These are phyloP conservation scores for Syzygium grande DNA, from an alignment of 345 rosid species.

Conservation along the genomic window DNA sequence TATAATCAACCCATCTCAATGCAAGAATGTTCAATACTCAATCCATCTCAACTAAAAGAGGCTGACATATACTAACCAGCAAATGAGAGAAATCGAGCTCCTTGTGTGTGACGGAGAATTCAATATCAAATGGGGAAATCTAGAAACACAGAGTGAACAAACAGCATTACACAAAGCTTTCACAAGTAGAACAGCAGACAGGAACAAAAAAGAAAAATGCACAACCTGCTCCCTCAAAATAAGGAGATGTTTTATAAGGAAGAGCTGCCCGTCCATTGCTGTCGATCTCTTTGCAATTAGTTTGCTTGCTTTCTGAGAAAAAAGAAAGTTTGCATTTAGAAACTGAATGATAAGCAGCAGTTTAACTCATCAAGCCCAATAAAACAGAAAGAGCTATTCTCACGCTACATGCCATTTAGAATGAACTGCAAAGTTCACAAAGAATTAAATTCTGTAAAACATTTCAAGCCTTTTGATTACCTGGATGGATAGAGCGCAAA, in stretches of 20 bases:
- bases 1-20: neutral
- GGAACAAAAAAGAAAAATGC: slow-evolving; percentile 8
- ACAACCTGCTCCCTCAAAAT: slow-evolving; percentile 91
- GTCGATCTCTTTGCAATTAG: slow-evolving; percentile 69
- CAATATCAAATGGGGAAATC: slow-evolving; percentile 98
- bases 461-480: slow-evolving; percentile 20
- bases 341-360: neutral
- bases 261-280: slow-evolving; percentile 90
- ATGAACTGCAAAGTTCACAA: neutral
- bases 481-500: slow-evolving; percentile 81
- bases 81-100: slow-evolving; percentile 97
- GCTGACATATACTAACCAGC: slow-evolving; percentile 57
- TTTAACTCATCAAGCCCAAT: neutral
- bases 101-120: slow-evolving; percentile 90
- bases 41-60: neutral
- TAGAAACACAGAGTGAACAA: slow-evolving; percentile 16
- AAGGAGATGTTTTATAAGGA: slow-evolving; percentile 88
- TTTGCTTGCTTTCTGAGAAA: slow-evolving; percentile 82
- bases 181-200: slow-evolving; percentile 1
- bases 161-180: neutral
- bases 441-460: neutral
- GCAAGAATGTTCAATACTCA: neutral
- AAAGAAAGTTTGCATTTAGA: neutral
- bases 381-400: neutral
- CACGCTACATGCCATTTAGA: neutral